Percentiles rank a stretch among this genome's conserved stretches.
Conservation (phyloP, 805 yeast species). For the Grigorovia transvaalensis region DNA sequence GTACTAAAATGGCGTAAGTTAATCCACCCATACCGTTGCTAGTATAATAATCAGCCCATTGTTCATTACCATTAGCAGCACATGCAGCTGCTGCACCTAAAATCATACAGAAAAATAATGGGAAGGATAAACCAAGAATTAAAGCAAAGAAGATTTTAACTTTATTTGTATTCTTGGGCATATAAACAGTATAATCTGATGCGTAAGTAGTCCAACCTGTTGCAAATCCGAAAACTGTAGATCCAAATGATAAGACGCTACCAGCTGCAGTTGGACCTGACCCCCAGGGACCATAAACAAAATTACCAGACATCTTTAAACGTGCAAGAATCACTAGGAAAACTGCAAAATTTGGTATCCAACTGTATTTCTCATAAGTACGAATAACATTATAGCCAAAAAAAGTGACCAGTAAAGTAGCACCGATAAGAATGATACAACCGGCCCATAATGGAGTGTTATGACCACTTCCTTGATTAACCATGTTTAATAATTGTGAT, state of each 20-base stretch:
- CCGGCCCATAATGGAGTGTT: slow-evolving; percentile 86
- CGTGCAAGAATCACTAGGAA: slow-evolving; percentile 74
- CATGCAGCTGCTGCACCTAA: slow-evolving; percentile 83
- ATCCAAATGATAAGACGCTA: slow-evolving; percentile 67
- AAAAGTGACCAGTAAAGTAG: slow-evolving; percentile 63
- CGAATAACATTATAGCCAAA: slow-evolving; percentile 83
- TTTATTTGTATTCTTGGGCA: slow-evolving; percentile 54
- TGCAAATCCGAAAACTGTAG: slow-evolving; percentile 77
- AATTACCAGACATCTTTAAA: slow-evolving; percentile 55
- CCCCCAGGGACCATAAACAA: slow-evolving; percentile 40
- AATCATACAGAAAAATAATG: slow-evolving; percentile 61
- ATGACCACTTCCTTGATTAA: slow-evolving; percentile 44
- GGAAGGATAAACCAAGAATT: slow-evolving; percentile 51
- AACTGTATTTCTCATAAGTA: slow-evolving; percentile 70
- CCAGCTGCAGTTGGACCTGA: slow-evolving; percentile 67
- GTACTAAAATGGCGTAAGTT: slow-evolving; percentile 65
- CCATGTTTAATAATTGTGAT: slow-evolving; percentile 71
- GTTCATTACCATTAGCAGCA: slow-evolving; percentile 40
- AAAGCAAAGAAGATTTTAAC: slow-evolving; percentile 54
- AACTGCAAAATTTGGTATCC: slow-evolving; percentile 72
- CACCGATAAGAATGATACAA: slow-evolving; percentile 56
- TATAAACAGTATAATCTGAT: slow-evolving; percentile 84
- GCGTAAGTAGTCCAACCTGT: slow-evolving; percentile 94
- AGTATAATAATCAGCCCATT: slow-evolving; percentile 42
- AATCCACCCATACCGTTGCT: slow-evolving; percentile 68